Evolutionary conservation across 495 filamentous ascomycete genomes (phyloP), one percentile per base, ranked within the genome.

Genomic region (Aspergillus leporis): DNA sequence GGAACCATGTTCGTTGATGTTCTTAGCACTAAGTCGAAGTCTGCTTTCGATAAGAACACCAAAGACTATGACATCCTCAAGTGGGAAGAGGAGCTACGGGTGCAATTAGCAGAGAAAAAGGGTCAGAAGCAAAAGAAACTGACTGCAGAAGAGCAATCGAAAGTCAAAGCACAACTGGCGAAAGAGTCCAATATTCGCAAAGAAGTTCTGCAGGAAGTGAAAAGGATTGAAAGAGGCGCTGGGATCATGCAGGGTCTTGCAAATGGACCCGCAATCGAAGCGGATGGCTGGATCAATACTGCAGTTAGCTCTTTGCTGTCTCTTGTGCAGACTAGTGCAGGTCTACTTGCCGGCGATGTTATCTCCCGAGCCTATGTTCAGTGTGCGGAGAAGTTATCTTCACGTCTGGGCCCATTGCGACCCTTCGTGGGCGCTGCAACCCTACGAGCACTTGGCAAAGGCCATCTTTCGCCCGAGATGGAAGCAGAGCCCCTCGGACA

Each of bases 11-110:
- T 95, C 62, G 81, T 98, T 25, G 93, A 98, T 71, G 91, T 97
- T 6, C 79, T 98, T 5, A 89, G 87, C 31, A 89, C 86, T 64
- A 93, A 93, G 69, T 75, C 78, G 2, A 85, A 87, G 48, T 78
- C 79, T n/a, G 66, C 83, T 14, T 82, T 89, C 8, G 84, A 90
- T 65, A 97, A 90, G 72, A 97, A 89, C 63, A 85, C 79, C 21
- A 97, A 90, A 70, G 94, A 98, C 69, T 96, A 97, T 60, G 90
- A 98, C 65, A 96, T 90, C 1, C 67, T 97, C 51, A 97, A 97
- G 74, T 98, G 94, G 94, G 94, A 98, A 71, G 87, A 90, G 65
- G 94, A 98, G 56, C 81, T 98, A n/a, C 77, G 92, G 49, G 82
- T 84, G 34, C 92, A 98, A 65, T 75, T 98, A 41, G 93, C 91